Percentiles rank a stretch among this genome's conserved stretches.
phyloP scores from a whole-genome alignment of 2,329 filamentous ascomycete species.

The Penicillium nordicum region DNA sequence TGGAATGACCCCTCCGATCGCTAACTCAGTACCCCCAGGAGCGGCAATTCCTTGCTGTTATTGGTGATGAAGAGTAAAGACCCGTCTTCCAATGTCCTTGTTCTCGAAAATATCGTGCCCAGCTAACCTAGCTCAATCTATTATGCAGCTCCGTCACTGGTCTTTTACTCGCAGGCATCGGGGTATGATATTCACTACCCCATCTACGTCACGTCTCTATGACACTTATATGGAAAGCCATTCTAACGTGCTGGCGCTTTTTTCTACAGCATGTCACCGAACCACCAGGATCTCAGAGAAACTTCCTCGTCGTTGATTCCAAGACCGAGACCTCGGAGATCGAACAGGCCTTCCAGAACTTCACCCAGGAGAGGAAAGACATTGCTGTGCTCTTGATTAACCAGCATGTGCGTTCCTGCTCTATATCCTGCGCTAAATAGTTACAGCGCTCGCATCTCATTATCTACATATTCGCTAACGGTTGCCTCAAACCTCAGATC shows the following conservation, averaged over 20 bases:
- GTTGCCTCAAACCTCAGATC: constrained; percentile 54
- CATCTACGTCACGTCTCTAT: background rate
- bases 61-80: constrained; percentile 77
- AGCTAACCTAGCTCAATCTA: constrained; percentile 17
- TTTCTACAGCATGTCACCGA: constrained; percentile 75
- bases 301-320: constrained; percentile 92
- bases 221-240: background rate
- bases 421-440: background rate
- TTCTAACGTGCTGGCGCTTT: constrained; percentile 1
- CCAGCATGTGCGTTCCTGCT: constrained; percentile 69
- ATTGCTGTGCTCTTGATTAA: constrained; percentile 97
- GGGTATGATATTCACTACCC: constrained; percentile 57
- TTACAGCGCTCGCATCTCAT: background rate
- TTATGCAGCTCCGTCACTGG: constrained; percentile 84
- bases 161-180: constrained; percentile 89
- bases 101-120: background rate
- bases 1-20: constrained; percentile 43
- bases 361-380: constrained; percentile 87
- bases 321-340: constrained; percentile 90
- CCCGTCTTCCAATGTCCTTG: background rate
- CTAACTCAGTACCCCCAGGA: constrained; percentile 52
- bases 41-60: constrained; percentile 93
- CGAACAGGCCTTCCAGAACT: constrained; percentile 83
- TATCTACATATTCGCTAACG: background rate
- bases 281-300: constrained; percentile 86